phyloP scores from a whole-genome alignment of 805 yeast genomes.

The Teunomyces pallodes region DNA sequence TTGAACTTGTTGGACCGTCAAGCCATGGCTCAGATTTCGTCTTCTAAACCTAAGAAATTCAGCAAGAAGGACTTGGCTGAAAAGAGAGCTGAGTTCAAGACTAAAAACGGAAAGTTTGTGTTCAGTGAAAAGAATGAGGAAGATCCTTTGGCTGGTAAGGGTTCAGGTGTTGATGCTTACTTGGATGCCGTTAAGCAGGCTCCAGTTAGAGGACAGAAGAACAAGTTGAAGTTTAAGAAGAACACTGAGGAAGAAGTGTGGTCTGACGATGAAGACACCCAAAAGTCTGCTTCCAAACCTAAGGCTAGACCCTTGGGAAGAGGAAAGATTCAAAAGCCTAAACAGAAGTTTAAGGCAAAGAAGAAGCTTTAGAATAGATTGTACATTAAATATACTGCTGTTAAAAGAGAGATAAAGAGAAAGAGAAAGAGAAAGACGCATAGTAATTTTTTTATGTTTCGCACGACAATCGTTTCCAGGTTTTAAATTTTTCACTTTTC shows the following conservation, averaged over 20 bases:
- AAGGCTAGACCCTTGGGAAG: constrained; percentile 16
- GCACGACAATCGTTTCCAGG: neutral
- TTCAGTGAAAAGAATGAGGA: constrained; percentile 51
- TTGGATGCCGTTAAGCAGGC: constrained; percentile 91
- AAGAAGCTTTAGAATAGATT: constrained; percentile 47
- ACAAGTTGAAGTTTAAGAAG: constrained; percentile 83
- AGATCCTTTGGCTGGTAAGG: constrained; percentile 35
- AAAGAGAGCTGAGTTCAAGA: constrained; percentile 42
- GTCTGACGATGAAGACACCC: constrained; percentile 47
- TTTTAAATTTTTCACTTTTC: neutral
- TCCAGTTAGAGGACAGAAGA: constrained; percentile 91
- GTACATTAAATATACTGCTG: neutral
- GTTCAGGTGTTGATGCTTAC: constrained; percentile 80
- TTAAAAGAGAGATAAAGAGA: neutral
- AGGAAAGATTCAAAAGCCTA: constrained; percentile 33
- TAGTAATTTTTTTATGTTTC: neutral
- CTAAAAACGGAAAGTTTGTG: constrained; percentile 66
- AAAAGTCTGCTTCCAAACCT: constrained; percentile 6
- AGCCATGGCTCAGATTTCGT: constrained; percentile 83
- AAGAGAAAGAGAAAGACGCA: neutral
- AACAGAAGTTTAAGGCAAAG: constrained; percentile 54
- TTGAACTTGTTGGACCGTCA: constrained; percentile 84
- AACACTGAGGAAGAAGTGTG: constrained; percentile 46
- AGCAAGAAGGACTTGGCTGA: constrained; percentile 41
- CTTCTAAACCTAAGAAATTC: constrained; percentile 72